Percentiles rank a stretch among this genome's conserved stretches.
Conservation (phyloP, 2,329 filamentous ascomycete species). For the Rosellinia necatrix region DNA sequence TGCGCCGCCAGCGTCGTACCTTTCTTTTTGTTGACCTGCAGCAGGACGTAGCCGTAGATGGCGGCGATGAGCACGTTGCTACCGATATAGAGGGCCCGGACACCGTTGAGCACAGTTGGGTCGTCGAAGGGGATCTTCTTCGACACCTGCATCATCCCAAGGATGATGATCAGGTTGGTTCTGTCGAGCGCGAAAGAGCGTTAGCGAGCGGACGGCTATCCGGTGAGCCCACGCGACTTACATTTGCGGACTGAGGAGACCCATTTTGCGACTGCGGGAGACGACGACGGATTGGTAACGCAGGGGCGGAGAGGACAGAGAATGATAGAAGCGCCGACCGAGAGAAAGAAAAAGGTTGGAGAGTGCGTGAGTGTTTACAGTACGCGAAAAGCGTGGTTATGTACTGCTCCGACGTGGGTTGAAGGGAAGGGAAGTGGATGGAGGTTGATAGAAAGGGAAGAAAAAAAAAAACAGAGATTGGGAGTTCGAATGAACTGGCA, state of each 20-base stretch:
- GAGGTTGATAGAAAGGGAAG: slow-evolving; percentile 27
- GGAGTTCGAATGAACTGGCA: too few species aligned
- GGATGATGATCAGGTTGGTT: slow-evolving; percentile 91
- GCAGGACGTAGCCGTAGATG: slow-evolving; percentile 84
- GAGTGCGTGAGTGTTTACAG: background rate
- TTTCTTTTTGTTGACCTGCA: slow-evolving; percentile 93
- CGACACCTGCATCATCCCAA: slow-evolving; percentile 97
- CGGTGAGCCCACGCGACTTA: slow-evolving; percentile 45
- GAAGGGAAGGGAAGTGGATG: slow-evolving; percentile 28
- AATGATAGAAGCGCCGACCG: background rate
- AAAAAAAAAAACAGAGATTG: slow-evolving; percentile 15
- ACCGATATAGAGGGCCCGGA: slow-evolving; percentile 58
- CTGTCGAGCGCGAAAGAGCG: slow-evolving; percentile 51
- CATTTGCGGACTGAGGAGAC: slow-evolving; percentile 66
- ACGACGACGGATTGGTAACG: slow-evolving; percentile 1
- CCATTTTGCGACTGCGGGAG: slow-evolving; percentile 55
- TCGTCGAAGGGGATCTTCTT: slow-evolving; percentile 96
- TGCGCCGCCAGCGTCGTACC: slow-evolving; percentile 61
- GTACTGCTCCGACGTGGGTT: slow-evolving; percentile 12
- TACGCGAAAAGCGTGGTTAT: slow-evolving; percentile 8
- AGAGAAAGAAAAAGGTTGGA: background rate
- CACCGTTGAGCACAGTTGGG: slow-evolving; percentile 62
- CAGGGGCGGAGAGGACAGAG: background rate
- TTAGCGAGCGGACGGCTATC: slow-evolving; percentile 31
- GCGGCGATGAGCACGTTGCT: slow-evolving; percentile 81